These are phyloP conservation scores for Cladosporium sp. DNA, from an alignment of 2,329 filamentous ascomycete genomes.

Conservation along the genomic window DNA sequence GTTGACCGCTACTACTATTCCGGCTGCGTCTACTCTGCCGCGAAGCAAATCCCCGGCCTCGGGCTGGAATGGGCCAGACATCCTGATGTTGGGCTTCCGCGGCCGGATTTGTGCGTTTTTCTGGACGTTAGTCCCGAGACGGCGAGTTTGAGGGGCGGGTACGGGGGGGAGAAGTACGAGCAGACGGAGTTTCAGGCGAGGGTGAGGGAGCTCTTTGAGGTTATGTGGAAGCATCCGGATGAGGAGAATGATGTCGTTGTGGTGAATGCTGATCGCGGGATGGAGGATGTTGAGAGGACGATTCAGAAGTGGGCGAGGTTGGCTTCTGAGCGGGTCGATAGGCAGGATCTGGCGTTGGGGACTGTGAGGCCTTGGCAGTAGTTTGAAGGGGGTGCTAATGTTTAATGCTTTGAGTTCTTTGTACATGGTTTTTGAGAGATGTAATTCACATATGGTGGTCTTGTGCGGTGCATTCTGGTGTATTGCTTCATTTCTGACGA, in stretches of 20 bases:
- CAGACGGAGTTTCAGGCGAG: conserved; percentile 73
- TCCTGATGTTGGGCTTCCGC: conserved; percentile 79
- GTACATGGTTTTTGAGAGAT: too few species aligned
- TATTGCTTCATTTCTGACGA: too few species aligned
- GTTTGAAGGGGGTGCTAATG: neutral
- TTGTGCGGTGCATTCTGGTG: too few species aligned
- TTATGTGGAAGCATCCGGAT: conserved; percentile 40
- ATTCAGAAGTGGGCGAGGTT: conserved; percentile 24
- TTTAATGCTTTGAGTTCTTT: neutral
- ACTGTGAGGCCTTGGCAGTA: conserved; percentile 10
- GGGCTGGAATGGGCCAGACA: conserved; percentile 73
- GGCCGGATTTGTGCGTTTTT: conserved; percentile 83
- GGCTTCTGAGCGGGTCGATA: conserved; percentile 13
- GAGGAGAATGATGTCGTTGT: conserved; percentile 49
- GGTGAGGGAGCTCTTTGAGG: conserved; percentile 69
- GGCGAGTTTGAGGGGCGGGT: conserved; percentile 75
- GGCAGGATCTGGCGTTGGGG: conserved; percentile 10
- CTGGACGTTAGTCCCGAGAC: conserved; percentile 72
- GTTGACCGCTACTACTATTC: conserved; percentile 95
- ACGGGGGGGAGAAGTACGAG: conserved; percentile 86
- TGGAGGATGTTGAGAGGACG: conserved; percentile 47
- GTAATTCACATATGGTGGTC: too few species aligned
- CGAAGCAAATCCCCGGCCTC: conserved; percentile 70
- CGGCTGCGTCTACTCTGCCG: conserved; percentile 86
- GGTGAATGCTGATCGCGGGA: conserved; percentile 50